These are phyloP conservation scores for Neurospora hispaniola DNA, from an alignment of 495 filamentous ascomycete species.

Conservation along the genomic window DNA sequence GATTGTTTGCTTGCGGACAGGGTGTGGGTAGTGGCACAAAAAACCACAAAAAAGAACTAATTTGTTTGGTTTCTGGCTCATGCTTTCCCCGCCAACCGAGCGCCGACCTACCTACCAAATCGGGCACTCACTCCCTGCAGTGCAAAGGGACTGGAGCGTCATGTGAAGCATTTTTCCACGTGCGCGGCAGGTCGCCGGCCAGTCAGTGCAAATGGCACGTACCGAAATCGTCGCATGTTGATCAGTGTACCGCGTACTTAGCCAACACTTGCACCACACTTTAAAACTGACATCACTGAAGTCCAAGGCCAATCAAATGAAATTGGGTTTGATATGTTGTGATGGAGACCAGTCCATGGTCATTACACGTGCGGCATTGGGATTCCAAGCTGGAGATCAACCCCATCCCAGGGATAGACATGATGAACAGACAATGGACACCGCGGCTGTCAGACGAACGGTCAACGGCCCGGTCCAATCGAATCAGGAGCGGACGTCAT, in stretches of 20 bases:
- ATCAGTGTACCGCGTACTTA: not conserved
- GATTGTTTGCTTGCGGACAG: too few species aligned
- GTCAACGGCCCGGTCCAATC: not conserved
- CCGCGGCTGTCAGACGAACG: not conserved
- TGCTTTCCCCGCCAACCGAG: not conserved
- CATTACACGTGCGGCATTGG: not conserved
- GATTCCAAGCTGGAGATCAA: not conserved
- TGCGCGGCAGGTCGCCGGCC: not conserved
- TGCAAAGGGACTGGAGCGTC: not conserved
- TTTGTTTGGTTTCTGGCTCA: not conserved
- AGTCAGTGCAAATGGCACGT: not conserved
- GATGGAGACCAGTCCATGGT: not conserved
- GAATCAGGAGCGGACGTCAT: not conserved
- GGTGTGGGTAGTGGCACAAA: too few species aligned
- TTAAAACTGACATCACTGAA: not conserved
- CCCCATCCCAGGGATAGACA: not conserved
- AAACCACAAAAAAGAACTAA: too few species aligned
- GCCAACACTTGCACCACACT: not conserved
- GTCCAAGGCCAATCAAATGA: not conserved
- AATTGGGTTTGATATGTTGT: not conserved
- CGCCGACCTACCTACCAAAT: not conserved
- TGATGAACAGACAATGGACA: too few species aligned
- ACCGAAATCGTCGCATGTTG: not conserved
- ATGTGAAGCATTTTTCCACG: not conserved
- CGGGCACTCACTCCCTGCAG: not conserved